Conservation (phyloP, 2,329 filamentous ascomycete genomes). For the Fusarium humuli region DNA sequence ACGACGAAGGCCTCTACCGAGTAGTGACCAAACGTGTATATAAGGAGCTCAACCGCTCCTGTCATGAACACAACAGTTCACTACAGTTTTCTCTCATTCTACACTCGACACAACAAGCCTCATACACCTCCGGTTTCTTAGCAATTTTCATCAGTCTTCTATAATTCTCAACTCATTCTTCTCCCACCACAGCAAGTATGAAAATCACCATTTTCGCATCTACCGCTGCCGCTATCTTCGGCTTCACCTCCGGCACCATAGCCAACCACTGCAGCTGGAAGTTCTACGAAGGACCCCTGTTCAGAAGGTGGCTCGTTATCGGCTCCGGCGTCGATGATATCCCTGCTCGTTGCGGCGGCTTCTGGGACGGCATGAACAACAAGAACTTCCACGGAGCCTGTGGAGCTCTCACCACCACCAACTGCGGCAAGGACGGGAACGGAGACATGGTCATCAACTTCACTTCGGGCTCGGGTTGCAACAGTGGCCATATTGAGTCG, state of each 20-base stretch:
- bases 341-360: background rate
- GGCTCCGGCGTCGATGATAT: background rate
- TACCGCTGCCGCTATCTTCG: background rate
- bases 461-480: background rate
- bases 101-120: too few relatives aligned
- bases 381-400: background rate
- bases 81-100: background rate
- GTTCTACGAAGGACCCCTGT: background rate
- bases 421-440: background rate
- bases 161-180: background rate
- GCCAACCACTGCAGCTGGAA: background rate
- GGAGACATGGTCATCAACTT: background rate
- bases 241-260: background rate
- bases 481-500: background rate
- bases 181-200: background rate
- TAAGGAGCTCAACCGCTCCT: background rate
- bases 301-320: background rate
- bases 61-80: background rate
- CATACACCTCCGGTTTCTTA: background rate
- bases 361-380: constrained; percentile 1
- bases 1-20: background rate
- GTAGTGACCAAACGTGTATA: background rate
- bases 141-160: background rate
- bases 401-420: background rate
- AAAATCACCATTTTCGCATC: background rate